Base-by-base conservation (phyloP, 805 yeast species). In the Nakazawaea molendinolei region DNA sequence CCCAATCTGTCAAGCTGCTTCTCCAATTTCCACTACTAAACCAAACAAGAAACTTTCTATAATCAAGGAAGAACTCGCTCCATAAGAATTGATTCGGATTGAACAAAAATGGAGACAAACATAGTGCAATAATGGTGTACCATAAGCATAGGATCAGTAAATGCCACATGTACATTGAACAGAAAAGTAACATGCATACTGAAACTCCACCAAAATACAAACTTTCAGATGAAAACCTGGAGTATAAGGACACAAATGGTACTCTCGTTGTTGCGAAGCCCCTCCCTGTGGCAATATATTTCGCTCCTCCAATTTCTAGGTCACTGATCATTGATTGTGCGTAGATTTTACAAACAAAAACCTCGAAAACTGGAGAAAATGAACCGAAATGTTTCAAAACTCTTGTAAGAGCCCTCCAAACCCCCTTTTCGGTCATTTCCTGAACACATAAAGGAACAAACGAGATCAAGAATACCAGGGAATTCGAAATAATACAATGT, bases 211-310 rank as follows among this genome's bases (percentile, higher is more conserved):
- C 89, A 60, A 74, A 75, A 49, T 80, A 77, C 29, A 79, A 64
- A 42, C 84, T 71, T 33, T 78, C 82, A 22, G 75, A 65, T 3
- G 86, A 77, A 56, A 80, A 84, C 43, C 87, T 67, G 8, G 86
- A 62, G 48, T 77, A 84, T 31, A 85, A 63, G 8, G 65, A 56
- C n/a, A 75, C 59, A 50, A 82, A 80, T 23, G 86, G 76, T 31
- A 73, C 67, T 52, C 95, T 67, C 1, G 76, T 66, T 3, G 89
- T 84, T 2, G 94, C 86, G 53, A 84, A 77, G 8, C 87, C 87
- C 58, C 94, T 68, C 12, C 92, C 92, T 1, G 92, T 84, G 2
- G 89, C 79, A 49, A 83, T 79, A 58, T 84, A 84, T 49, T 76
- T 67, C 3, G 94, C 94, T 44, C 90, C 92, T 34, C 94, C 92